These are phyloP conservation scores for Fistulinella cinereoalba DNA, from an alignment of 1,284 basidiomycete genomes.

Conservation along the genomic window DNA sequence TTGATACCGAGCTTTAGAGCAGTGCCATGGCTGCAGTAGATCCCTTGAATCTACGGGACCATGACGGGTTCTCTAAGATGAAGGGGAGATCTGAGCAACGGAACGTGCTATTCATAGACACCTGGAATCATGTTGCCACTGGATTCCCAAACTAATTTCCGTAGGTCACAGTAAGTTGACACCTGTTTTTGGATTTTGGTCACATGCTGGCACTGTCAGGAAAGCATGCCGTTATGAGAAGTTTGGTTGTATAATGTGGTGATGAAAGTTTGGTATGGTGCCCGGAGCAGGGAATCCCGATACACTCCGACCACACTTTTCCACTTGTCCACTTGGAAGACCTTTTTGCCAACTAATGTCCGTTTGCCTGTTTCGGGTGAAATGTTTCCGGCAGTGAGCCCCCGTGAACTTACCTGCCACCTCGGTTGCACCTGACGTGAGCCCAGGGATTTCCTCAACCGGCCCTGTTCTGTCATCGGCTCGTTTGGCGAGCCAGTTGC, in stretches of 20 bases:
- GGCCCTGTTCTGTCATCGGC: background rate
- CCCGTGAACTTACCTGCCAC: background rate
- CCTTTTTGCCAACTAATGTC: background rate
- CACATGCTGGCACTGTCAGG: background rate
- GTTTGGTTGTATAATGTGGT: background rate
- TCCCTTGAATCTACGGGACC: background rate
- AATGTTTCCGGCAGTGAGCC: background rate
- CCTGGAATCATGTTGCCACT: background rate
- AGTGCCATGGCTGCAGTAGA: background rate
- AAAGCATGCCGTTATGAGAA: background rate
- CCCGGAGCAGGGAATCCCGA: background rate
- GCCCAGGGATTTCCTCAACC: background rate
- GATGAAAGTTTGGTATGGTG: background rate
- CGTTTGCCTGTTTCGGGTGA: background rate
- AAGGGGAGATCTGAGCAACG: too few species aligned
- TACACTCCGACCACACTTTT: background rate
- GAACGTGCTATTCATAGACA: constrained; percentile 1
- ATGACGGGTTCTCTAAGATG: too few species aligned
- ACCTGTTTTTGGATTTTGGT: background rate
- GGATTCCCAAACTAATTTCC: background rate
- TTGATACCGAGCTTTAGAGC: too few species aligned
- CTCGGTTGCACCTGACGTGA: constrained; percentile 12
- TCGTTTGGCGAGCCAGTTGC: background rate
- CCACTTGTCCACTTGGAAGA: too few species aligned
- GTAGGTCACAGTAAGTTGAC: background rate